A percentile compares a stretch with the other conserved stretches of the same genome.
Conservation (phyloP, 768 basidiomycete species). For the Amanita rimosa region DNA sequence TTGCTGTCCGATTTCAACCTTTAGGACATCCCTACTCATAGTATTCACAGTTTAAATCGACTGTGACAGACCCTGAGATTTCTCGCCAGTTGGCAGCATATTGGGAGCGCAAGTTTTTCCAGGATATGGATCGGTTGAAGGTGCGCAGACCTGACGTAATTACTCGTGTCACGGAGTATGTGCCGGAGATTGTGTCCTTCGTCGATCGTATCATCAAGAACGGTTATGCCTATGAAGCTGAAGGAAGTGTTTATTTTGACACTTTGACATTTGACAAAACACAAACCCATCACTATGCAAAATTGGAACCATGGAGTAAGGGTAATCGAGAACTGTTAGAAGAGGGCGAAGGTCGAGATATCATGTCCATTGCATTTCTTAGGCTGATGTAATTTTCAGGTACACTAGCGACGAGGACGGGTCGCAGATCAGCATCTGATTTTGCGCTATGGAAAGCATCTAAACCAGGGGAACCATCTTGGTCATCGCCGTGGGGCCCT, state of each 20-base stretch:
- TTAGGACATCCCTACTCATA: conserved; percentile 4
- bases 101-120: conserved; percentile 88
- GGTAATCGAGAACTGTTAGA: conserved; percentile 84
- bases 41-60: conserved; percentile 49
- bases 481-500: conserved; percentile 92
- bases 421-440: conserved; percentile 76
- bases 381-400: conserved; percentile 15
- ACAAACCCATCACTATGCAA: conserved; percentile 78
- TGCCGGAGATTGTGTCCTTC: conserved; percentile 88
- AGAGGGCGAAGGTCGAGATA: conserved; percentile 96
- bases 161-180: conserved; percentile 94
- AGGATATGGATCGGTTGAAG: conserved; percentile 82
- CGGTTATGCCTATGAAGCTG: conserved; percentile 61
- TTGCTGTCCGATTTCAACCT: conserved; percentile 18
- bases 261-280: conserved; percentile 71
- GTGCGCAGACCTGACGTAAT: conserved; percentile 84
- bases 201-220: conserved; percentile 78
- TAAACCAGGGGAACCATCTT: conserved; percentile 92
- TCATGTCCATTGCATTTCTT: conserved; percentile 1
- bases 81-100: conserved; percentile 72
- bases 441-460: conserved; percentile 98
- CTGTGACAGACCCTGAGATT: conserved; percentile 79
- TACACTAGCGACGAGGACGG: conserved; percentile 31
- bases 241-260: conserved; percentile 89
- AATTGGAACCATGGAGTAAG: conserved; percentile 93